Conservation (phyloP, 805 yeast genomes). For the Maudiozyma turicensis region DNA sequence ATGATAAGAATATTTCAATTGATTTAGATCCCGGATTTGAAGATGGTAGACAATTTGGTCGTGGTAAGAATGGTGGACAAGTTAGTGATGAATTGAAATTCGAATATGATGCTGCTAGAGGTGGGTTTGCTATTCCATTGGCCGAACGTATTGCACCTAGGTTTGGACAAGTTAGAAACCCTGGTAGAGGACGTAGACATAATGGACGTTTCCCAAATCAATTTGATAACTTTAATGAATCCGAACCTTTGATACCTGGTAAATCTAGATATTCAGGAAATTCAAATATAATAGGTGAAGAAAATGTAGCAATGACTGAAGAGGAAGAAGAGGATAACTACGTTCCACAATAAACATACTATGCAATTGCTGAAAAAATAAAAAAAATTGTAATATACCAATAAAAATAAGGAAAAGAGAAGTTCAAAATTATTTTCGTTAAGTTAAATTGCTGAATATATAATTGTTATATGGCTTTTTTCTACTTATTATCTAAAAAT, state of each 20-base stretch:
- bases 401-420: background rate
- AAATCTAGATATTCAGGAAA: constrained; percentile 1
- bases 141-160: constrained; percentile 24
- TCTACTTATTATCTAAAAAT: no score
- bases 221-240: constrained; percentile 5
- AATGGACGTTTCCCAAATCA: background rate
- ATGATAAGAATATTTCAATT: constrained; percentile 70
- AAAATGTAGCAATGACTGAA: background rate
- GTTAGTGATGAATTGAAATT: constrained; percentile 57
- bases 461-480: no score
- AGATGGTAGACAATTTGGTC: constrained; percentile 93
- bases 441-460: no score
- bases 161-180: constrained; percentile 1
- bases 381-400: background rate
- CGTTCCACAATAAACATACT: constrained; percentile 13
- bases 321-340: constrained; percentile 20
- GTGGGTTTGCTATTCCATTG: constrained; percentile 36
- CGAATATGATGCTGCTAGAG: constrained; percentile 40
- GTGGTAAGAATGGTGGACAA: constrained; percentile 91
- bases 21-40: constrained; percentile 94
- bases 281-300: constrained; percentile 1
- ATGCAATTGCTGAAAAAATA: background rate
- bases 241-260: constrained; percentile 12
- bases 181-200: background rate
- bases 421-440: no score